Conservation (phyloP, 2,329 filamentous ascomycete genomes). For the Pestalotiopsis sp. region DNA sequence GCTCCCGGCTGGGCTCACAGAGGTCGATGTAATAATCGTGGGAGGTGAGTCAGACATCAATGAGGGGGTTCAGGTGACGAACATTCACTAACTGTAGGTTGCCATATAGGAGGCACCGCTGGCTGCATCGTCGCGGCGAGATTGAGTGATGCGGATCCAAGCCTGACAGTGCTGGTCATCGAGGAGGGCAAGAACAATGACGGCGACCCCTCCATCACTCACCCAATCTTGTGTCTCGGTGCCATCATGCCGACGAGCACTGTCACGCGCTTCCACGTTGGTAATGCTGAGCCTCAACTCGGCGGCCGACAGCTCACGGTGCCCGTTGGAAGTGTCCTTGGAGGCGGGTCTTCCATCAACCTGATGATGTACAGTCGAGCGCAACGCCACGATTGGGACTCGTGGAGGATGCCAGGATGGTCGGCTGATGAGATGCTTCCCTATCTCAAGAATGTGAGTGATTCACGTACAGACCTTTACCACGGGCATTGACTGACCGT, state of each 20-base stretch:
- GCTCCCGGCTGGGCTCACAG: background rate
- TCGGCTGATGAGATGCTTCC: constrained; percentile 25
- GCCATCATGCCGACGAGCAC: constrained; percentile 13
- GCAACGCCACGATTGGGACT: constrained; percentile 31
- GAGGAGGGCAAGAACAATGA: constrained; percentile 18
- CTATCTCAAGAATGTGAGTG: constrained; percentile 36
- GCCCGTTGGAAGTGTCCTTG: constrained; percentile 42
- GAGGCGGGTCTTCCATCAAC: constrained; percentile 54
- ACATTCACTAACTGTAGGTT: background rate
- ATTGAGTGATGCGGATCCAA: constrained; percentile 20
- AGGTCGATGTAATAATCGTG: constrained; percentile 2
- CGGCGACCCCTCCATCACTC: constrained; percentile 4
- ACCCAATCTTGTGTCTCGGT: constrained; percentile 13
- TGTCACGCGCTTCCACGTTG: constrained; percentile 11
- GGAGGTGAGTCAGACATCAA: background rate
- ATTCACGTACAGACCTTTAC: accelerated
- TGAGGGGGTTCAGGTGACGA: too few species aligned
- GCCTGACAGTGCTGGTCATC: constrained; percentile 18
- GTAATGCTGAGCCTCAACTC: background rate
- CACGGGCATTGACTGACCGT: background rate
- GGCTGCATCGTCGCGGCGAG: constrained; percentile 21
- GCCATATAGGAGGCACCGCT: constrained; percentile 15
- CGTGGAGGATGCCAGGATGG: constrained; percentile 29
- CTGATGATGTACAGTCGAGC: constrained; percentile 41
- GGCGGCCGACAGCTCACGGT: constrained; percentile 14